Evolutionary conservation across 2,329 filamentous ascomycete genomes (phyloP).

Genomic region (Diaporthe nobilis): DNA sequence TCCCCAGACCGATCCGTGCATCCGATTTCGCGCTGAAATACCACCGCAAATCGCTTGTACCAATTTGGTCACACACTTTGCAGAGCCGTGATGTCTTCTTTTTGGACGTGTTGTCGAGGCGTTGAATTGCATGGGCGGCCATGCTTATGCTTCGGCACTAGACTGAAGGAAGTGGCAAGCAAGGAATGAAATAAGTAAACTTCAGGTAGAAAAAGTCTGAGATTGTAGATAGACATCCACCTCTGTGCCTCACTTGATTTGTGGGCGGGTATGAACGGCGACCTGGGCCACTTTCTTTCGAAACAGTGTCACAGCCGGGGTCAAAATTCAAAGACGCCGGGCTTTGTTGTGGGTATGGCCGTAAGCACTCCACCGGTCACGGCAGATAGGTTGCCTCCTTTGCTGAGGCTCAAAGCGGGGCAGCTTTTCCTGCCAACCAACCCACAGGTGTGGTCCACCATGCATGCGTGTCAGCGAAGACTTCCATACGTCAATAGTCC

Average conservation of each 20-base stretch:
- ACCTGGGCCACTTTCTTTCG: not conserved
- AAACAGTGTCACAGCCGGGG: not conserved
- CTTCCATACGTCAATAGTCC: too few species aligned
- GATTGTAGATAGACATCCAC: not conserved
- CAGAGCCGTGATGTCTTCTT: not conserved
- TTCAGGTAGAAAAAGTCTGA: not conserved
- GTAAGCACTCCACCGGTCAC: not conserved
- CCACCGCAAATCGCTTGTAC: not conserved
- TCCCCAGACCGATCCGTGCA: not conserved
- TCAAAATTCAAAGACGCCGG: not conserved
- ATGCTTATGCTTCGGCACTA: not conserved
- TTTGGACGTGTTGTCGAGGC: rapidly evolving
- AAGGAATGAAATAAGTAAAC: not conserved
- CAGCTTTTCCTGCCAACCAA: not conserved
- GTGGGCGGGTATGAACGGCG: too few species aligned
- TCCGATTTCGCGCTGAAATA: not conserved
- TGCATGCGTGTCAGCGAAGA: not conserved
- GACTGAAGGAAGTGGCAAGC: rapidly evolving
- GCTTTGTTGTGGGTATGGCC: not conserved
- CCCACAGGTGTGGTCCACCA: not conserved
- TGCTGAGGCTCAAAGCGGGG: not conserved
- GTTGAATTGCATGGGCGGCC: not conserved
- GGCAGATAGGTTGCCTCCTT: not conserved
- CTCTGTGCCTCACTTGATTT: too few species aligned
- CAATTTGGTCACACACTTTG: not conserved